Evolutionary conservation across 257 asterid genomes (phyloP).

Genomic region (Ajuga chamaepitys): DNA sequence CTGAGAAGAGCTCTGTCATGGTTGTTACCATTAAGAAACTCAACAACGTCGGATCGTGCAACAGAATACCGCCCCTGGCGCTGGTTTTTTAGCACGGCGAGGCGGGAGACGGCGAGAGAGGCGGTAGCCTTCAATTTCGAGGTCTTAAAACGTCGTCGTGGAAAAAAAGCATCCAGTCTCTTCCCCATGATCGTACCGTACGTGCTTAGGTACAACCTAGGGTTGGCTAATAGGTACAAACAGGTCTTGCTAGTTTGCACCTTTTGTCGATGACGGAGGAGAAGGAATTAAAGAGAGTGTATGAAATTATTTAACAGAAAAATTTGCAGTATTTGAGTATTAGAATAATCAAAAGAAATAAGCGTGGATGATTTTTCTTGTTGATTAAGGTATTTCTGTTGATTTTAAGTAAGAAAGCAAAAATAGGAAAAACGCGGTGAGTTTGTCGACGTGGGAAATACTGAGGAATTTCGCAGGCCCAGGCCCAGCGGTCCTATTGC

Average conservation of each 20-base stretch:
- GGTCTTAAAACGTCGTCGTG: constrained; percentile 36
- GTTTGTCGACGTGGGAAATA: constrained; percentile 8
- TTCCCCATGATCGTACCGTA: constrained; percentile 57
- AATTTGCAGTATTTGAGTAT: not conserved
- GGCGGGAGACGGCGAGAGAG: constrained; percentile 53
- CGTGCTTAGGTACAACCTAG: too few relatives aligned
- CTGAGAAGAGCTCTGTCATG: constrained; percentile 83
- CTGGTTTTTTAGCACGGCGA: constrained; percentile 62
- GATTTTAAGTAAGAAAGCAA: not conserved
- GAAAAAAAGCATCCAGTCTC: constrained; percentile 58
- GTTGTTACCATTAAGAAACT: constrained; percentile 42
- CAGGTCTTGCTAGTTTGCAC: constrained; percentile 29
- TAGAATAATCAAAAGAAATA: not conserved
- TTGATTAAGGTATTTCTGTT: constrained; percentile 17
- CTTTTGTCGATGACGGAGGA: constrained; percentile 46
- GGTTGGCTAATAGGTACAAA: not conserved
- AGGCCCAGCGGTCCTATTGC: constrained; percentile 23
- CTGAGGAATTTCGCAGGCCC: not conserved
- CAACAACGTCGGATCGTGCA: constrained; percentile 61
- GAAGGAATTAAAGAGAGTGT: not conserved
- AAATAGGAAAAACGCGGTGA: constrained; percentile 15
- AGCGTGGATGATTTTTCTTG: constrained; percentile 39
- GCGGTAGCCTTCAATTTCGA: constrained; percentile 41
- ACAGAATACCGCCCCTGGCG: constrained; percentile 62
- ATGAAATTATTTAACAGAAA: not conserved